Conservation (phyloP, 495 filamentous ascomycete species). For the Thozetella sp. region DNA sequence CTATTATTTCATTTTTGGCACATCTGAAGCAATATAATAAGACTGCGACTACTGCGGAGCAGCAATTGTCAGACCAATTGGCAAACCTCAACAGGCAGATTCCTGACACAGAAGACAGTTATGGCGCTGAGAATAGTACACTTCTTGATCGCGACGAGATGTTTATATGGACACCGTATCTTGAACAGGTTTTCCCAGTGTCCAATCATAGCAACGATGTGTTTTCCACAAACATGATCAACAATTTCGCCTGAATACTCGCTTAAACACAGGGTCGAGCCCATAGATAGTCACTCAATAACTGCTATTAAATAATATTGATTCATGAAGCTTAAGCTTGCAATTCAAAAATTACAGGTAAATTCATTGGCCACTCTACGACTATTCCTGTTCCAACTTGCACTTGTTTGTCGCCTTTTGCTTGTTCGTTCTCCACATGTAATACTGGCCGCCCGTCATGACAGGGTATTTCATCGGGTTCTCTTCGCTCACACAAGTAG, state of each 20-base stretch:
- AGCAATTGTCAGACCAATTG: background rate
- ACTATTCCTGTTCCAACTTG: background rate
- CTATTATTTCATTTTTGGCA: background rate
- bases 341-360: too few species aligned
- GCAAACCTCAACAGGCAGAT: background rate
- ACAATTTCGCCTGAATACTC: background rate
- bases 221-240: conserved; percentile 3
- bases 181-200: background rate
- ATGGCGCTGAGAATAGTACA: background rate
- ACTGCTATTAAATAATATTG: too few species aligned
- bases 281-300: too few species aligned
- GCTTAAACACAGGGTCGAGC: too few species aligned
- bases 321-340: too few species aligned
- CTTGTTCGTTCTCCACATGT: conserved; percentile 4
- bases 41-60: background rate
- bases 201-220: background rate
- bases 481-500: conserved; percentile 5
- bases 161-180: background rate
- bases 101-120: background rate
- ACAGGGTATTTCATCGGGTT: conserved; percentile 5
- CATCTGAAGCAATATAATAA: background rate
- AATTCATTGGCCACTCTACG: too few species aligned
- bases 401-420: conserved; percentile 2
- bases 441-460: background rate
- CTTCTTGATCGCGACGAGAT: background rate